Conservation (phyloP, 2,329 filamentous ascomycete genomes). For the Microthyrium microscopicum region DNA sequence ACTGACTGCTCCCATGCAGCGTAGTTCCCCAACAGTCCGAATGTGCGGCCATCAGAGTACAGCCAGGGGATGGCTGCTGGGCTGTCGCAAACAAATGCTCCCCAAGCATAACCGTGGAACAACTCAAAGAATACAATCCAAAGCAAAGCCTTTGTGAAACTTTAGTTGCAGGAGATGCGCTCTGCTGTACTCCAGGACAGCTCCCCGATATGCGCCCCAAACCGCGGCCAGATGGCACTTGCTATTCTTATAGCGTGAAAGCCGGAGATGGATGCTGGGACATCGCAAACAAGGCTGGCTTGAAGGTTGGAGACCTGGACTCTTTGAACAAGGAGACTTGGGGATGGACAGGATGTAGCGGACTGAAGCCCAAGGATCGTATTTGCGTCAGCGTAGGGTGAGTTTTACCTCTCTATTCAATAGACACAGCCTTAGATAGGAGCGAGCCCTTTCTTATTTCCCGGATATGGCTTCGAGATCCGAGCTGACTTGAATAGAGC, state of each 20-base stretch:
- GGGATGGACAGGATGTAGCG: constrained; percentile 25
- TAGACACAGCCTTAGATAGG: no score
- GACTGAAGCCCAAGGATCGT: constrained; percentile 15
- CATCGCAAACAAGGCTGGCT: constrained; percentile 18
- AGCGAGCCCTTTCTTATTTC: no score
- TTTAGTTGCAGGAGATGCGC: constrained; percentile 18
- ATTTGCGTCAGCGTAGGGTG: constrained; percentile 29
- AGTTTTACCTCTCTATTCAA: no score
- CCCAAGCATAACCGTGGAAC: neutral
- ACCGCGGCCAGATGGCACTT: constrained; percentile 20
- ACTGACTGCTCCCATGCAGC: no score
- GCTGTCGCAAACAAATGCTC: constrained; percentile 1
- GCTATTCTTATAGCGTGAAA: constrained; percentile 20
- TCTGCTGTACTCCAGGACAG: constrained; percentile 22
- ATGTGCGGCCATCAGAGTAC: constrained; percentile 3
- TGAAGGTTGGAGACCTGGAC: constrained; percentile 24
- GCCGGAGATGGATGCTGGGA: constrained; percentile 19
- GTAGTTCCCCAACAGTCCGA: no score
- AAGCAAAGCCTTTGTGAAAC: constrained; percentile 14
- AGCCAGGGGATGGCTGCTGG: constrained; percentile 3
- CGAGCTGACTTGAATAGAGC: no score
- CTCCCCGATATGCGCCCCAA: constrained; percentile 20
- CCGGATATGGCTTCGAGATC: no score
- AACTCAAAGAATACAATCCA: constrained; percentile 21
- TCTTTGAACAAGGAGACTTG: constrained; percentile 27